Conservation (phyloP, 2,329 filamentous ascomycete genomes). For the Lachnellula hyalina region DNA sequence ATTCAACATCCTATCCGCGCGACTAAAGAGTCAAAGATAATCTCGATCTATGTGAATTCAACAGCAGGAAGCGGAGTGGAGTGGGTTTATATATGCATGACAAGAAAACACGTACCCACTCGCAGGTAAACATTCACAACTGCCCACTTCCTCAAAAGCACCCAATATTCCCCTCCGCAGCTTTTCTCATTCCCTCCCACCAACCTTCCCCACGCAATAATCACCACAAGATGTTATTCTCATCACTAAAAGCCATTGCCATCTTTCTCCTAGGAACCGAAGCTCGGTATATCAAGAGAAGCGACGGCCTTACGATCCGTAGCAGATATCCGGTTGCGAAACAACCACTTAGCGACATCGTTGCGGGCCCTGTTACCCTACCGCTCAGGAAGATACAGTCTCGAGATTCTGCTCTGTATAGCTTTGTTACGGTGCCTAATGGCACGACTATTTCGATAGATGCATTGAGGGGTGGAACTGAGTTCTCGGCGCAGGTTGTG, state of each 20-base stretch:
- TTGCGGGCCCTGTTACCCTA: not conserved
- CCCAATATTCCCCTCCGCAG: too few relatives aligned
- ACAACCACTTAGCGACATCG: not conserved
- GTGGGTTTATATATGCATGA: too few relatives aligned
- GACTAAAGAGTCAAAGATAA: too few relatives aligned
- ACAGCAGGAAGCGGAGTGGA: too few relatives aligned
- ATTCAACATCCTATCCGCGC: too few relatives aligned
- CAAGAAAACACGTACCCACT: too few relatives aligned
- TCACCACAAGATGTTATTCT: not conserved
- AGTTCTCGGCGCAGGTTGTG: slow-evolving; percentile 4
- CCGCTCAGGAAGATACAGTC: not conserved
- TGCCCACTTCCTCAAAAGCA: too few relatives aligned
- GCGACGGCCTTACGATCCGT: not conserved
- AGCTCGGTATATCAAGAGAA: not conserved
- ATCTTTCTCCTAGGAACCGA: not conserved
- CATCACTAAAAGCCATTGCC: not conserved
- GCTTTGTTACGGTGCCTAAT: not conserved
- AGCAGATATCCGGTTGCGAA: not conserved
- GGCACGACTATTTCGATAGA: not conserved
- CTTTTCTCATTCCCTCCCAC: too few relatives aligned
- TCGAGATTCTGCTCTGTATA: not conserved
- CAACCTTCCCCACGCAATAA: too few relatives aligned
- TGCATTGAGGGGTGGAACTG: not conserved
- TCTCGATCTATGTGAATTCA: too few relatives aligned
- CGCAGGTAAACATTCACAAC: too few relatives aligned